Conservation (phyloP, 768 basidiomycete species). For the Podaxis sp. region DNA sequence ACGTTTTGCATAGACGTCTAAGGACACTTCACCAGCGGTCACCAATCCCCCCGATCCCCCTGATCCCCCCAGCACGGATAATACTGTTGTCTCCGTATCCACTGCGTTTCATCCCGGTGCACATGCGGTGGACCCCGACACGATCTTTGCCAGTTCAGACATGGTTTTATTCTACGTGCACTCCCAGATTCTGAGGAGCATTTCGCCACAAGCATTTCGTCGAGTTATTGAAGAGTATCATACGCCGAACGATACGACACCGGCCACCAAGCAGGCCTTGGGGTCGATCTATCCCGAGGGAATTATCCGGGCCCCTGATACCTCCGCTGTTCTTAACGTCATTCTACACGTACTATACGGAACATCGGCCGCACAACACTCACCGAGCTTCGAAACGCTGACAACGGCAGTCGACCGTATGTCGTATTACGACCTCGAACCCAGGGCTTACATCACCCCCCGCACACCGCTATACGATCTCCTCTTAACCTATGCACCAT, state of each 20-base stretch:
- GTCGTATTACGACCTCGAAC: conserved; percentile 22
- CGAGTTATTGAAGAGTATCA: conserved; percentile 22
- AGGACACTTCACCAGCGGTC: neutral
- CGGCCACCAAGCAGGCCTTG: conserved; percentile 1
- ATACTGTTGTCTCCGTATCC: conserved; percentile 13
- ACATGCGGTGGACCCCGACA: conserved; percentile 19
- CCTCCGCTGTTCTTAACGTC: conserved; percentile 48
- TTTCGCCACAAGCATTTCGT: conserved; percentile 47
- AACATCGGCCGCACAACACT: conserved; percentile 47
- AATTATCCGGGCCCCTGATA: conserved; percentile 41
- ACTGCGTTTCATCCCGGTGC: conserved; percentile 25
- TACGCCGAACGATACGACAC: conserved; percentile 27
- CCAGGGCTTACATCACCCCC: conserved; percentile 23
- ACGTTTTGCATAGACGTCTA: neutral
- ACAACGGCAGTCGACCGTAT: conserved; percentile 37
- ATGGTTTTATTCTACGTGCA: conserved; percentile 66
- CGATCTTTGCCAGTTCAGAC: conserved; percentile 51
- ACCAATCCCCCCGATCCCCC: neutral
- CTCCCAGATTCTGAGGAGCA: conserved; percentile 37
- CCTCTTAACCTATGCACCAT: conserved; percentile 25
- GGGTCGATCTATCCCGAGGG: conserved; percentile 32
- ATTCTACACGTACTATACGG: conserved; percentile 53
- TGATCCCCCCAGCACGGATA: neutral
- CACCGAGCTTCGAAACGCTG: conserved; percentile 48
- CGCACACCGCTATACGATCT: conserved; percentile 24